Evolutionary conservation across 2,329 filamentous ascomycete genomes (phyloP), one percentile per base, ranked within the genome.

Genomic region (Clonostachys chloroleuca): DNA sequence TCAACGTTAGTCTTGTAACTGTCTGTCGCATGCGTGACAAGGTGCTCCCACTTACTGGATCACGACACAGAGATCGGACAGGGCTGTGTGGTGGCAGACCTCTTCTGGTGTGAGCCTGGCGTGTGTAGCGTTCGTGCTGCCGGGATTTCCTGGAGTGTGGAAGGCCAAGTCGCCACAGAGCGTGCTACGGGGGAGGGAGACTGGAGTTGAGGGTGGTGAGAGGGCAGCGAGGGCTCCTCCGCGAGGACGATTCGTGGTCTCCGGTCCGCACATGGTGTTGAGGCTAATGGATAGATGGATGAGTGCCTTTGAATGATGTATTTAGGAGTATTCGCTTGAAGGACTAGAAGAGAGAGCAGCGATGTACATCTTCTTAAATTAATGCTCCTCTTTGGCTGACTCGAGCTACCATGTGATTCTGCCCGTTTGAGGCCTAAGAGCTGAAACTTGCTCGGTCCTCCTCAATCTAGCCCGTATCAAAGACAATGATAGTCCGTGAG

Each of bases 201-300:
- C 5, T 30, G 37, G 34, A 45, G 36, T 49, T 14, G 49, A 52
- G 10, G 59, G 59, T 37, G 63, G 61, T 16, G 56, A 65, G 42
- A 77, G 65, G 7, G 73, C 69, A 8, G 63, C 73, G 44, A 77
- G 64, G 14, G 73, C 73, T 34, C 73, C 73, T 48, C 73, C 72
- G 37, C 65, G 63, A 10, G 71, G 68, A 42, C 64, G 58, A 48
- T 67, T 63, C 12, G 65, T 63, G 47, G 54, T 64, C 44, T 74
- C 65, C 6, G 66, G 65, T 40, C 73, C 72, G 51, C 73, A 77
- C 73, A 77, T 77, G 37, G 12, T 33, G 40, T 34, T 46, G 24
- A 4, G 24, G 14, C 13, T 43, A 12, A 30, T 34, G n/a, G 7
- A 42, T 36, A 12, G 24, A 12, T n/a, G n/a, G 35, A 39, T 6